Evolutionary conservation across 1,284 basidiomycete genomes (phyloP).

Genomic region (Vanrija pseudolonga): DNA sequence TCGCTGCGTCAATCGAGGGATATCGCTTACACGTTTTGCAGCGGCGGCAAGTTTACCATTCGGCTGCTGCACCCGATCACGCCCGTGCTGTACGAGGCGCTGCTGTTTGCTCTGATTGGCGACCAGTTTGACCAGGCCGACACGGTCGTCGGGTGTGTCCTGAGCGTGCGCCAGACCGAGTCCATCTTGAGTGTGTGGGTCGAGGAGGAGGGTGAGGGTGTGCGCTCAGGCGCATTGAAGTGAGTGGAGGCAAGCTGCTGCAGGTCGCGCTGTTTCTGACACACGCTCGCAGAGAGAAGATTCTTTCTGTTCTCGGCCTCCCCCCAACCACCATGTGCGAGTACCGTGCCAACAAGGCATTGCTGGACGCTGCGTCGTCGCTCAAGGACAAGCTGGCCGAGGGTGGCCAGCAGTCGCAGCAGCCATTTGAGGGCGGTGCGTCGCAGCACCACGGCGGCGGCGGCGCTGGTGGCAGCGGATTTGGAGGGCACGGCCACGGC

Average conservation of each 20-base stretch:
- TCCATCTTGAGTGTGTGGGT: slow-evolving; percentile 51
- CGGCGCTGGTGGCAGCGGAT: background rate
- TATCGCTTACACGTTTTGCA: slow-evolving; percentile 11
- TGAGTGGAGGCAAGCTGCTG: slow-evolving; percentile 22
- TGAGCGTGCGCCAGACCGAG: slow-evolving; percentile 47
- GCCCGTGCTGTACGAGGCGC: slow-evolving; percentile 44
- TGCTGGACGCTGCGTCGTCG: slow-evolving; percentile 38
- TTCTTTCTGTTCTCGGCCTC: slow-evolving; percentile 41
- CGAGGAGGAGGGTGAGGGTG: slow-evolving; percentile 46
- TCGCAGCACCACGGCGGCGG: background rate
- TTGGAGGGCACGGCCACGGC: background rate
- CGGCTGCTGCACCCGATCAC: slow-evolving; percentile 46
- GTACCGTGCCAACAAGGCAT: slow-evolving; percentile 47
- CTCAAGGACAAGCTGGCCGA: slow-evolving; percentile 15
- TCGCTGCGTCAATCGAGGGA: background rate
- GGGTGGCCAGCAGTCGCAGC: slow-evolving; percentile 1
- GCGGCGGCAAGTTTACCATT: slow-evolving; percentile 46
- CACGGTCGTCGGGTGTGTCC: slow-evolving; percentile 48
- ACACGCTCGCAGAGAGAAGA: slow-evolving; percentile 38
- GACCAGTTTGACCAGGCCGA: slow-evolving; percentile 51
- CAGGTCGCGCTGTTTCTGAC: slow-evolving; percentile 1
- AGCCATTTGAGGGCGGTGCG: background rate
- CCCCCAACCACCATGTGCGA: slow-evolving; percentile 45
- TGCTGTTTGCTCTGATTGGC: slow-evolving; percentile 46
- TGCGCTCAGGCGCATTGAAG: slow-evolving; percentile 42